These are phyloP conservation scores for Exophiala sideris DNA, from an alignment of 2,329 filamentous ascomycete genomes.

Conservation along the genomic window DNA sequence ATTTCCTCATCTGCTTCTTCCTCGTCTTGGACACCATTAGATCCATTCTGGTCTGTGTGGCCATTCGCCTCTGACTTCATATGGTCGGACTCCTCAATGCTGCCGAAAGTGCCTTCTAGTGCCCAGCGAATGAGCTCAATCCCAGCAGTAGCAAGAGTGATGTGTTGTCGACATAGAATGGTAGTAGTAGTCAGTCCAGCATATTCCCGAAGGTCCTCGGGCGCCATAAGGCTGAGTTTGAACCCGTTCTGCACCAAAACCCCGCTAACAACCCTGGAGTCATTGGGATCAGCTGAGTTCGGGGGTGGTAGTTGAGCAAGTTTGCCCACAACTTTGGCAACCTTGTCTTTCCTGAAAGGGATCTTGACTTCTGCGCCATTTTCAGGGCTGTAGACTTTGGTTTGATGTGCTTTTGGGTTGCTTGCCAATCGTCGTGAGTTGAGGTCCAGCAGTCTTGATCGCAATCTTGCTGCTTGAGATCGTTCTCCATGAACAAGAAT, in stretches of 20 bases:
- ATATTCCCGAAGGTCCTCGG: slow-evolving; percentile 92
- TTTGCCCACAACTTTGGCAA: slow-evolving; percentile 92
- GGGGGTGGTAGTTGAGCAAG: slow-evolving; percentile 78
- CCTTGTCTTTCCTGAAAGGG: slow-evolving; percentile 91
- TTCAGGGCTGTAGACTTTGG: slow-evolving; percentile 88
- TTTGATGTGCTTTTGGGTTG: slow-evolving; percentile 67
- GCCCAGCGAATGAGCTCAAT: slow-evolving; percentile 92
- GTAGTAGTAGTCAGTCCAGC: slow-evolving; percentile 95
- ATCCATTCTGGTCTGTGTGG: slow-evolving; percentile 31
- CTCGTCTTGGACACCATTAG: slow-evolving; percentile 39
- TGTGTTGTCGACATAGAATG: slow-evolving; percentile 85
- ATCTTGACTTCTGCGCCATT: slow-evolving; percentile 96
- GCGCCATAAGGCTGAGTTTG: slow-evolving; percentile 94
- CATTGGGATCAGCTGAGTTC: slow-evolving; percentile 43
- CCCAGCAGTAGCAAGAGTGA: slow-evolving; percentile 82
- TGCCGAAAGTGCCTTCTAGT: slow-evolving; percentile 88
- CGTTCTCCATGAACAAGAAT: slow-evolving; percentile 97
- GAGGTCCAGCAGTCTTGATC: slow-evolving; percentile 89
- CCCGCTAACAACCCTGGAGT: slow-evolving; percentile 68
- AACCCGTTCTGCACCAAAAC: slow-evolving; percentile 97
- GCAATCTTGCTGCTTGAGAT: slow-evolving; percentile 96
- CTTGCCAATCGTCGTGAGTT: slow-evolving; percentile 55
- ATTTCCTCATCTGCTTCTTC: slow-evolving; percentile 48
- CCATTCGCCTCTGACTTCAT: slow-evolving; percentile 21
- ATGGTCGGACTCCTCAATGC: slow-evolving; percentile 58